A percentile compares a stretch with the other conserved stretches of the same genome.
These are phyloP conservation scores for Rusavskia elegans DNA, from an alignment of 495 filamentous ascomycete species.

Conservation along the genomic window DNA sequence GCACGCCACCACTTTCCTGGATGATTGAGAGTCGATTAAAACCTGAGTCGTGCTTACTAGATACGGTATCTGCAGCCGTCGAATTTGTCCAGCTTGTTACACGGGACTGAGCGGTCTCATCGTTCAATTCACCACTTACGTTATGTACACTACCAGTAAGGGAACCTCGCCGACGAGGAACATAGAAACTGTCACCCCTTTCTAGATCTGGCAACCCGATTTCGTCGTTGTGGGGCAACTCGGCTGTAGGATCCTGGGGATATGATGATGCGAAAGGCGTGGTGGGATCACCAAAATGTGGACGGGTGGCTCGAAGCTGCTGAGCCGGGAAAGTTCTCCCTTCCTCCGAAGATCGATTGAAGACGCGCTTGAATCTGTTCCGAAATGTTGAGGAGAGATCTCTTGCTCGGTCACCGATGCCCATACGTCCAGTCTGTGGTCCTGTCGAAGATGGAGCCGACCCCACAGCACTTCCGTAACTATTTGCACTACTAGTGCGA, in stretches of 20 bases:
- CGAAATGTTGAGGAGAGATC: conserved; percentile 46
- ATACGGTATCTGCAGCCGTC: conserved; percentile 32
- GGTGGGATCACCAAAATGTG: conserved; percentile 22
- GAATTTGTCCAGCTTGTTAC: conserved; percentile 68
- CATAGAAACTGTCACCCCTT: conserved; percentile 22
- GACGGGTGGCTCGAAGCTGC: conserved; percentile 31
- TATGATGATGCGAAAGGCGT: background rate
- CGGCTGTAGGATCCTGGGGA: conserved; percentile 5
- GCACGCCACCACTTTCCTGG: conserved; percentile 37
- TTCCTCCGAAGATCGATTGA: conserved; percentile 30
- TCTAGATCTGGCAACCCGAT: conserved; percentile 21
- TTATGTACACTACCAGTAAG: conserved; percentile 36
- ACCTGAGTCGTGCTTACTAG: conserved; percentile 22
- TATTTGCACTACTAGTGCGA: conserved; percentile 30
- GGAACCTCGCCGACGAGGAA: conserved; percentile 23
- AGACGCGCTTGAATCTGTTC: conserved; percentile 42
- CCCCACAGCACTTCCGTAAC: conserved; percentile 14
- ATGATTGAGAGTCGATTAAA: conserved; percentile 49
- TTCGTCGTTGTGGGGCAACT: conserved; percentile 9
- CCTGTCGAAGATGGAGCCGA: conserved; percentile 9
- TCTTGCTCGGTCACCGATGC: conserved; percentile 36
- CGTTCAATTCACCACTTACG: conserved; percentile 28
- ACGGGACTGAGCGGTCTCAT: conserved; percentile 42
- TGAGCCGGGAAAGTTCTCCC: conserved; percentile 28
- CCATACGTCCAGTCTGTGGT: conserved; percentile 15